Base-by-base conservation (phyloP, 495 filamentous ascomycete genomes). In the Sphaerosporella brunnea region DNA sequence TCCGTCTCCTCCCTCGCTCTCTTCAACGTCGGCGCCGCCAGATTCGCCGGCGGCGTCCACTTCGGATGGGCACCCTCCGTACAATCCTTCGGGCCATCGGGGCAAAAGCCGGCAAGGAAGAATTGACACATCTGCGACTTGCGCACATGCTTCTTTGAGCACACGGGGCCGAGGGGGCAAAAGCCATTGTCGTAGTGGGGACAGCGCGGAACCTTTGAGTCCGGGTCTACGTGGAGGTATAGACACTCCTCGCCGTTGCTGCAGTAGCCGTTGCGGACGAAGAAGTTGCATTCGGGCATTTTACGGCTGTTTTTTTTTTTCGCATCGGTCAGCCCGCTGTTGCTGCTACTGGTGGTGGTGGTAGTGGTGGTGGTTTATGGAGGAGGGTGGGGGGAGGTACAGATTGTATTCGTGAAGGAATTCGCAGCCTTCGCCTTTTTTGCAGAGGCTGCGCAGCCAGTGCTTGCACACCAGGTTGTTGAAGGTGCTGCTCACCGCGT, bases 361-460 rank as follows among this genome's bases (percentile, higher is more conserved):
- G 10, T 30, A 42, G 23, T n/a, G n/a, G 45, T n/a, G n/a, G n/a
- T n/a, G n/a, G n/a, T n/a, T n/a, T n/a, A n/a, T n/a, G n/a, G n/a
- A n/a, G n/a, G n/a, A 0, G 23, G 4, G 32, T 37, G 45, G 16
- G 0, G n/a, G 20, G 35, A 23, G 15, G 43, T 47, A 66, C 54
- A 97, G 74, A 70, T 97, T 95, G 71, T 92, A 97, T 67, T 94
- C 88, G 68, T 97, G 90, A 48, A 94, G 69, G 61, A 93, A 97
- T 66, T 95, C 90, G 73, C 90, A 97, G 48, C 74, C 73, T 51
- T 90, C 74, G 28, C 88, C 92, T 64, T 96, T 96, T 63, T 96
- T 97, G 71, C 90, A 97, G 20, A 97, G 78, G 0, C 84, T 86
- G 54, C 92, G 82, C 53, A 96, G 77, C 77, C 92, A 97, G 73